Conservation (phyloP, 768 basidiomycete species). For the Mycena capillaripes region DNA sequence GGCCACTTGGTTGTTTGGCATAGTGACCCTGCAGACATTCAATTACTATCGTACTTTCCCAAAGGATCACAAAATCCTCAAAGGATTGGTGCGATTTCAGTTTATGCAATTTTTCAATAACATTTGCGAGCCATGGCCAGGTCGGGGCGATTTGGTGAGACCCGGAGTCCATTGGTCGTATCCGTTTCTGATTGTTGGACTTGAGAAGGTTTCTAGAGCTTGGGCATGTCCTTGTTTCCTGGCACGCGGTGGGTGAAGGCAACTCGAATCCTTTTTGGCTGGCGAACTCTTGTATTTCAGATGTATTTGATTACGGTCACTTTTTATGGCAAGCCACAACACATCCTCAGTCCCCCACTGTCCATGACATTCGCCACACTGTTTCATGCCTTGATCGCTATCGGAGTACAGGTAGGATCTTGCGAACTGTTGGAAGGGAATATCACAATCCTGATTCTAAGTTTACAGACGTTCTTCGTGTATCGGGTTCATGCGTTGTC, state of each 20-base stretch:
- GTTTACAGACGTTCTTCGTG: neutral
- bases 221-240: neutral
- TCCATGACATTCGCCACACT: neutral
- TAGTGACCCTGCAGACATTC: conserved; percentile 8
- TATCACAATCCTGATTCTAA: too few species aligned
- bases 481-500: neutral
- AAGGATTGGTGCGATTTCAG: neutral
- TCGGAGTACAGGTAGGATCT: neutral
- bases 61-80: neutral
- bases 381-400: neutral
- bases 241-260: neutral
- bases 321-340: neutral
- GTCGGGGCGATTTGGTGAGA: neutral
- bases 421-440: too few species aligned
- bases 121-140: neutral
- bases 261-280: neutral
- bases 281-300: neutral
- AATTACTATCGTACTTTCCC: conserved; percentile 6
- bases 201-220: neutral
- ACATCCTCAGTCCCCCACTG: neutral
- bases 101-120: neutral
- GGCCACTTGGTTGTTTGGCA: neutral
- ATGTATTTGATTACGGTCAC: neutral
- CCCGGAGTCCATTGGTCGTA: neutral
- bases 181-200: neutral